Evolutionary conservation across 495 filamentous ascomycete genomes (phyloP).

Genomic region (Penicillium nucicola): DNA sequence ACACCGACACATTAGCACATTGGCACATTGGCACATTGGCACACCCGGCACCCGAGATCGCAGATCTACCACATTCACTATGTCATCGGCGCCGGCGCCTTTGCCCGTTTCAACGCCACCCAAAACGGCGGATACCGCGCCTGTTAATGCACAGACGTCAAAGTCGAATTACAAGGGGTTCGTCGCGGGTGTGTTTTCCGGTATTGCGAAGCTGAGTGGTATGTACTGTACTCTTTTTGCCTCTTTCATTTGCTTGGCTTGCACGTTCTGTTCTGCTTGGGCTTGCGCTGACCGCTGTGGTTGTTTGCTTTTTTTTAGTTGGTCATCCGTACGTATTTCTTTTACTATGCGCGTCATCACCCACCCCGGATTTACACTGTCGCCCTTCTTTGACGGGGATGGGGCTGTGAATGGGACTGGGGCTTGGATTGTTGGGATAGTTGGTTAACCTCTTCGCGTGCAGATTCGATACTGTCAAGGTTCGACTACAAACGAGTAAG

Average conservation of each 20-base stretch:
- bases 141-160: constrained; percentile 9
- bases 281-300: constrained; percentile 10
- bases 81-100: constrained; percentile 28
- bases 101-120: constrained; percentile 12
- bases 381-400: no score
- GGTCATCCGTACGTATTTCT: constrained; percentile 59
- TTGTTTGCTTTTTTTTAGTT: constrained; percentile 36
- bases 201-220: constrained; percentile 88
- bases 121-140: constrained; percentile 8
- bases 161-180: constrained; percentile 79
- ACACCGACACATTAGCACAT: background rate
- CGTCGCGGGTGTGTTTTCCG: constrained; percentile 89
- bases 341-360: background rate
- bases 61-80: background rate
- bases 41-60: background rate
- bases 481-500: constrained; percentile 86
- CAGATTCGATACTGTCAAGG: constrained; percentile 93
- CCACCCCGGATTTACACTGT: no score
- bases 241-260: background rate
- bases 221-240: constrained; percentile 20
- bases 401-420: no score
- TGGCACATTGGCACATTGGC: background rate
- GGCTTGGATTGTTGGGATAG: no score
- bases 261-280: no score
- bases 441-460: background rate